Evolutionary conservation across 2,329 filamentous ascomycete species (phyloP), one percentile per base, ranked within the genome.

Genomic region (Colletotrichum lupini): DNA sequence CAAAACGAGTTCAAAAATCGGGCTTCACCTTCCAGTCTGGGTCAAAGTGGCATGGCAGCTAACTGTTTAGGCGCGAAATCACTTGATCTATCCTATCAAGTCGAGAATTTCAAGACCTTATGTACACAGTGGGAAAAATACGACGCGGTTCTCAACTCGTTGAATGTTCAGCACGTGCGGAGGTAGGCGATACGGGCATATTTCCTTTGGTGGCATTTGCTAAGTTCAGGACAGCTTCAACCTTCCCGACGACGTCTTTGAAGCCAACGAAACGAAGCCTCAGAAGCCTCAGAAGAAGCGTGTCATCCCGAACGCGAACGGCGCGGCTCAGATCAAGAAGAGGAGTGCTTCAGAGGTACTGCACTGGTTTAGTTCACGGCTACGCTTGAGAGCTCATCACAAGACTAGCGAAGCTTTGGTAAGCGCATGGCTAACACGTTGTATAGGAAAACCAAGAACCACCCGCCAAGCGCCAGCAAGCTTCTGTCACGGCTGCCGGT

Each of bases 201-300:
- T 2, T 6, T 37, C 19, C 19, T 37, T 57, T 46, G 22, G 12
- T 11, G 26, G 35, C 26, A 24, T 6, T 19, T 28, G 49, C 71
- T 75, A 42, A 75, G 11, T 28, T 12, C 19, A 4, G 2, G 75
- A 42, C 79, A 98, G 95, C 83, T 94, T 94, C 81, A 92, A 95
- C 79, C 88, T 99, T 30, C 97, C 97, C 32, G 92, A 94, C 73
- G 96, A 99, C 81, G 92, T 98, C 2, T 99, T 99, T 80, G 89
- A 92, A 60, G 85, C 92, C 28, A 94, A 94, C 78, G 97, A 99
- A 82, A 85, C 86, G 62, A 93, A 91, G 78, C 94, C 94, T 5
- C 89, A 88, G 79, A 91, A 88, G 80, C 80, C 85, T 12, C 65
- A 76, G 42, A 78, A 78, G 30, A 76, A 76, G 35, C 75, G 78